These are phyloP conservation scores for Geotrichum bryndzae DNA, from an alignment of 1,139 yeast genomes.

Conservation along the genomic window DNA sequence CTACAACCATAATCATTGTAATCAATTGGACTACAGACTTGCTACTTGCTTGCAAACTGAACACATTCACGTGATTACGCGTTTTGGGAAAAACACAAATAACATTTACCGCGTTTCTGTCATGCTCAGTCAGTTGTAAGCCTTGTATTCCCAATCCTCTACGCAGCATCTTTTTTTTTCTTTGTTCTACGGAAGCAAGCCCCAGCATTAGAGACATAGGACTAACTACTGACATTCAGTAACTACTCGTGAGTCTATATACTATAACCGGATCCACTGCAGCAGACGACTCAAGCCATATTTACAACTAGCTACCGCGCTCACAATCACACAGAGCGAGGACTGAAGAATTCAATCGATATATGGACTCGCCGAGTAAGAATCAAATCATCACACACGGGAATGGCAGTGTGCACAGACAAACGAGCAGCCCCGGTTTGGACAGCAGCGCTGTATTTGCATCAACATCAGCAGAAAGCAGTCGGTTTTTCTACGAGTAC, in stretches of 20 bases:
- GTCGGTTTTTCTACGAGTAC: slow-evolving; percentile 10
- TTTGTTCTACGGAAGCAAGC: not conserved
- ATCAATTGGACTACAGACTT: not conserved
- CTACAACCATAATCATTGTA: too few species aligned
- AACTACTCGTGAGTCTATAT: not conserved
- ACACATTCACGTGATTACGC: not conserved
- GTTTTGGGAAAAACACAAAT: not conserved
- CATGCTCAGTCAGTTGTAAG: not conserved
- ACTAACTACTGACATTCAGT: not conserved
- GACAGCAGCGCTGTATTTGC: slow-evolving; percentile 10
- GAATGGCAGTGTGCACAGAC: not conserved
- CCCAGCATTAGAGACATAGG: not conserved
- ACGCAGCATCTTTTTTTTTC: not conserved
- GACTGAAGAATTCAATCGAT: not conserved
- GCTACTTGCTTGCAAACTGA: not conserved
- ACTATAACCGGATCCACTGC: not conserved
- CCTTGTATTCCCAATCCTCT: not conserved
- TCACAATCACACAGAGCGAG: not conserved
- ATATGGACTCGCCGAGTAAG: not conserved
- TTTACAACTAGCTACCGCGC: not conserved
- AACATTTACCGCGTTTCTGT: not conserved
- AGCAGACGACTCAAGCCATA: not conserved
- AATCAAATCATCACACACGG: not conserved
- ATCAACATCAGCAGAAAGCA: not conserved
- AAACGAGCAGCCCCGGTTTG: not conserved